Base-by-base conservation (phyloP, 345 rosid genomes). In the Aquilaria malaccensis region DNA sequence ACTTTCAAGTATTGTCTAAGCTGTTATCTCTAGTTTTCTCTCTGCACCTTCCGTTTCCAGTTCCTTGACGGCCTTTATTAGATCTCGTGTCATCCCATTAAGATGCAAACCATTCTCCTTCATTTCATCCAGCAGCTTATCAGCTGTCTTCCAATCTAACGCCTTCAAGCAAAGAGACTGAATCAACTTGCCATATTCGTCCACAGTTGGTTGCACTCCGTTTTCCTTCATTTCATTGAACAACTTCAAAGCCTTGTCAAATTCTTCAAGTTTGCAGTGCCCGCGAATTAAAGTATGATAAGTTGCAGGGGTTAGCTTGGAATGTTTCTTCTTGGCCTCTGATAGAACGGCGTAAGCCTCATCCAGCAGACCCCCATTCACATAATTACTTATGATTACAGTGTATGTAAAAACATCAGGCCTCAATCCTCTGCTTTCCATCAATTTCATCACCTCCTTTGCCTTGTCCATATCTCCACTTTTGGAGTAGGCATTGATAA, bases 281-380 rank as follows among this genome's bases (percentile, higher is more conserved):
- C 97, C 91, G 12, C 97, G 75, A 70, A 89, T 85, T 14, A 89
- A 89, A 2, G 85, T 60, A 61, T 89, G 98, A 76, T 87, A 92
- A 6, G 87, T 87, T 49, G 75, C 91, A 2, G 85, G 83, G 66
- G 62, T 78, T 60, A 87, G 82, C 76, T 78, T 85, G 52, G 74
- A 55, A 76, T 92, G 89, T 54, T 81, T 89, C 81, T 72, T 78
- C 69, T 89, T 85, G 54, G 97, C 97, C 69, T 87, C 87, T 12
- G 69, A 68, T 6, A 89, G 74, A 33, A 87, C 54, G 61, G 73
- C 60, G 54, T 69, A 66, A 10, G 98, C 94, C 73, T 82, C 86
- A 10, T 80, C 81, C 94, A 92, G 85, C 56, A 77, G 68, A 45
- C 96, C 96, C 66, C 89, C 81, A 60, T 77, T 84, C 14, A 75